phyloP scores from a whole-genome alignment of 257 asterid genomes.

The Coffea eugenioides region DNA sequence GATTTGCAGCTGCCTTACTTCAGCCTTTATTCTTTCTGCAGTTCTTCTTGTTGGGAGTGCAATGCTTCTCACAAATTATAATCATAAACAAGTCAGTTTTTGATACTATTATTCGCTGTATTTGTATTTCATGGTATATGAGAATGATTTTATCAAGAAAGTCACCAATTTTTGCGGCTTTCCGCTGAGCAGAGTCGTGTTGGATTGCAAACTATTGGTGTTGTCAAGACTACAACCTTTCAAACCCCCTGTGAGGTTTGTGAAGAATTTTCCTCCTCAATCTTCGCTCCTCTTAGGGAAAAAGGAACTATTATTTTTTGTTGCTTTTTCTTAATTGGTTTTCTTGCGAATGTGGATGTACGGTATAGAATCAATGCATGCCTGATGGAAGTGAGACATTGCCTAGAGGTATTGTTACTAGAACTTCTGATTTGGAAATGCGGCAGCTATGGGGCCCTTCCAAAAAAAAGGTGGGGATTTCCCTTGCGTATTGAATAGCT shows the following conservation, averaged over 20 bases:
- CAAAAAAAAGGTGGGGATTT: conserved; percentile 35
- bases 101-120: neutral
- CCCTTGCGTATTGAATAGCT: neutral
- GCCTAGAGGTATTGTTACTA: conserved; percentile 60
- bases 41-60: conserved; percentile 42
- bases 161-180: neutral
- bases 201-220: conserved; percentile 33
- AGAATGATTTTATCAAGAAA: neutral
- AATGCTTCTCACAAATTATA: conserved; percentile 39
- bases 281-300: neutral
- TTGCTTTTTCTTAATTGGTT: neutral
- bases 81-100: conserved; percentile 36
- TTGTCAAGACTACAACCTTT: conserved; percentile 26
- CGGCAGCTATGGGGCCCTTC: conserved; percentile 54
- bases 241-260: conserved; percentile 50
- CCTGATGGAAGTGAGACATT: conserved; percentile 58
- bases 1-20: conserved; percentile 37
- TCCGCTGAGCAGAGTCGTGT: conserved; percentile 38
- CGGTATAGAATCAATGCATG: conserved; percentile 50
- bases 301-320: no score
- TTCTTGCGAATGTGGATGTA: conserved; percentile 7
- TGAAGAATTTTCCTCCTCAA: neutral
- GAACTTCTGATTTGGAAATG: conserved; percentile 64
- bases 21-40: conserved; percentile 41
- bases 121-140: neutral